Evolutionary conservation across 257 asterid genomes (phyloP).

Genomic region (Penstemon davidsonii): DNA sequence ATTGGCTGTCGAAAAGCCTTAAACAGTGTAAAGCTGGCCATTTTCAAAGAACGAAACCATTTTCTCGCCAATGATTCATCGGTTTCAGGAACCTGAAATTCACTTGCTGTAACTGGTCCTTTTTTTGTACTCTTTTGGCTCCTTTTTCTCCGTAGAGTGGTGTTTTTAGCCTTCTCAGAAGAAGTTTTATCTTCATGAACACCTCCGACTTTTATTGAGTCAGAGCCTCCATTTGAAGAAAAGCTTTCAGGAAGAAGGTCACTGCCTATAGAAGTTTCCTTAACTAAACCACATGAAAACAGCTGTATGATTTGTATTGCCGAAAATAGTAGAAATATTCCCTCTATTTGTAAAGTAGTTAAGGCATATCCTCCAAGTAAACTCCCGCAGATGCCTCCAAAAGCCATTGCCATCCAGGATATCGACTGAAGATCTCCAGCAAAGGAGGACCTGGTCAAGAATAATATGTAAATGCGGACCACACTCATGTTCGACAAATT

Average conservation of each 20-base stretch:
- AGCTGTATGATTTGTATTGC: conserved; percentile 76
- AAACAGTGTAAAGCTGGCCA: conserved; percentile 61
- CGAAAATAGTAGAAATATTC: conserved; percentile 70
- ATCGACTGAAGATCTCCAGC: conserved; percentile 98
- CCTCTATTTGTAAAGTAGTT: conserved; percentile 49
- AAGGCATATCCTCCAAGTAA: conserved; percentile 88
- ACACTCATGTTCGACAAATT: conserved; percentile 16
- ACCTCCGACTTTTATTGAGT: conserved; percentile 30
- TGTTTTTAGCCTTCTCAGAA: conserved; percentile 38
- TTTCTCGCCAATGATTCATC: conserved; percentile 42
- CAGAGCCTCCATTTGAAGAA: conserved; percentile 48
- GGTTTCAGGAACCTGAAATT: conserved; percentile 34
- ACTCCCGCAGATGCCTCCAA: conserved; percentile 95
- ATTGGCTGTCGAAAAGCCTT: conserved; percentile 81
- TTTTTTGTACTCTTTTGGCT: conserved; percentile 49
- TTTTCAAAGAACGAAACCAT: conserved; percentile 65
- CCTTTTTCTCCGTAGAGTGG: conserved; percentile 59
- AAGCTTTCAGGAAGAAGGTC: conserved; percentile 36
- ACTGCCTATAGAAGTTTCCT: conserved; percentile 51
- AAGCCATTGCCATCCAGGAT: conserved; percentile 98
- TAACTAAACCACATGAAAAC: conserved; percentile 74
- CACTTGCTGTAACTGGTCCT: conserved; percentile 28
- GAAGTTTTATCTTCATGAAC: conserved; percentile 38
- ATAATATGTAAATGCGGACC: conserved; percentile 18
- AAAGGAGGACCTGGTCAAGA: conserved; percentile 74